A percentile compares a stretch with the other conserved stretches of the same genome.
phyloP scores from a whole-genome alignment of 2,329 filamentous ascomycete genomes.

The Sarocladium kiliense region DNA sequence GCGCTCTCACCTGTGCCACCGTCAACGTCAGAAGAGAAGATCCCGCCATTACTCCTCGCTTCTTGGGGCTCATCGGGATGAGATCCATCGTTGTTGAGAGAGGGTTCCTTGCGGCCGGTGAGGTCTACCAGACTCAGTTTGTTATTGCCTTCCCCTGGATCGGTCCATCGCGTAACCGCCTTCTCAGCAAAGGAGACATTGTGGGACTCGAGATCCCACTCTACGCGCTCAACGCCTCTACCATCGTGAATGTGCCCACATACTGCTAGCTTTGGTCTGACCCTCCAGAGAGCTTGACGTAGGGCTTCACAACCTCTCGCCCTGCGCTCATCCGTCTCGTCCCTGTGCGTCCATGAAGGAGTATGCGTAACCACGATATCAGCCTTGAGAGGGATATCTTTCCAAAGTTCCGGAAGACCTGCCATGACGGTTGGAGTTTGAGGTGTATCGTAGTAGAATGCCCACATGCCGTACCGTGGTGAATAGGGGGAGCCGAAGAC shows the following conservation, averaged over 20 bases:
- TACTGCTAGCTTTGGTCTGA: constrained; percentile 59
- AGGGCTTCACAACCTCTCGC: constrained; percentile 57
- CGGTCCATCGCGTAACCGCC: constrained; percentile 45
- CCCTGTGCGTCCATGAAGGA: constrained; percentile 56
- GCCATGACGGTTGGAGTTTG: constrained; percentile 13
- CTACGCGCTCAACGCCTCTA: constrained; percentile 57
- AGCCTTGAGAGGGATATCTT: constrained; percentile 51
- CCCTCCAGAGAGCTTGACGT: constrained; percentile 49
- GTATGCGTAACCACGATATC: constrained; percentile 70
- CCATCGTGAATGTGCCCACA: constrained; percentile 70
- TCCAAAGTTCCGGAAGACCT: constrained; percentile 47
- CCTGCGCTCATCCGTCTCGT: constrained; percentile 36
- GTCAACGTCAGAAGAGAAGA: constrained; percentile 15
- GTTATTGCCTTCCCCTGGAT: constrained; percentile 45
- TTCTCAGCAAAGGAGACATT: constrained; percentile 41
- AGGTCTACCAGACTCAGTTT: constrained; percentile 62
- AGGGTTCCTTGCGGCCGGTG: constrained; percentile 36
- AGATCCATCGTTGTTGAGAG: constrained; percentile 44
- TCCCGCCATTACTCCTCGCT: background rate
- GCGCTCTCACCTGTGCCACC: constrained; percentile 16
- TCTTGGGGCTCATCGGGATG: constrained; percentile 14
- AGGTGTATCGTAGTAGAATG: constrained; percentile 55
- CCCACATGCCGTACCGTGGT: constrained; percentile 54
- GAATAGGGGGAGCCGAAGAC: constrained; percentile 70
- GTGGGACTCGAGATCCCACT: constrained; percentile 46